phyloP scores from a whole-genome alignment of 768 basidiomycete genomes.

The Rhizopogon rudus region DNA sequence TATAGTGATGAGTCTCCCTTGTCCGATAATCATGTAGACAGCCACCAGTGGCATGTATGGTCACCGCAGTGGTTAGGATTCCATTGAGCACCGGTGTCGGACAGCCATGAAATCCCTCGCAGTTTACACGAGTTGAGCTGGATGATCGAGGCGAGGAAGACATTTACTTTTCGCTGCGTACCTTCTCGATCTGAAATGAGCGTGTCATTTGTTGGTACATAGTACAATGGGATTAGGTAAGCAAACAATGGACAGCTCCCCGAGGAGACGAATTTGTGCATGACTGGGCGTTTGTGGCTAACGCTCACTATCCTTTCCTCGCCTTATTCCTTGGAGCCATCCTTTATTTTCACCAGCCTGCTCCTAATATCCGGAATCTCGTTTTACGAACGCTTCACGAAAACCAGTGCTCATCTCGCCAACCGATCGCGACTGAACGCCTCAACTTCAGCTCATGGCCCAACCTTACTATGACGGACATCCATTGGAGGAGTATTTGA shows the following conservation, averaged over 20 bases:
- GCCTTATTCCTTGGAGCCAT: not conserved
- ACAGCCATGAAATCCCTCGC: not conserved
- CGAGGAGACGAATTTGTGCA: not conserved
- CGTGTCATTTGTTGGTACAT: too few relatives aligned
- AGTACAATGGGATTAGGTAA: not conserved
- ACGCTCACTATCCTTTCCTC: not conserved
- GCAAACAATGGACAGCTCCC: not conserved
- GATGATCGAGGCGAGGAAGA: not conserved
- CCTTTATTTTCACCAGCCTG: slow-evolving; percentile 16
- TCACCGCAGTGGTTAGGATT: not conserved
- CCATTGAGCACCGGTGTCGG: not conserved
- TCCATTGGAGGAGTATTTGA: slow-evolving; percentile 68
- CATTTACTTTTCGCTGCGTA: not conserved
- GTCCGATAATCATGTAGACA: not conserved
- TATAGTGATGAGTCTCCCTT: too few relatives aligned
- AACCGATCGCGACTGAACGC: slow-evolving; percentile 1
- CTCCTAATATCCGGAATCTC: slow-evolving; percentile 18
- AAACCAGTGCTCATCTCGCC: slow-evolving; percentile 10
- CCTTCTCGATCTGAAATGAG: too few relatives aligned
- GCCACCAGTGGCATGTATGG: not conserved
- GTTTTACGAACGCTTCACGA: slow-evolving; percentile 18
- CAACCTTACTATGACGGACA: slow-evolving; percentile 76
- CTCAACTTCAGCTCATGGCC: slow-evolving; percentile 45
- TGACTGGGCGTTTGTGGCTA: not conserved
- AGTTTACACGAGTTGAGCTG: not conserved